Evolutionary conservation across 495 filamentous ascomycete species (phyloP).

Genomic region (Aeminium ludgeri): DNA sequence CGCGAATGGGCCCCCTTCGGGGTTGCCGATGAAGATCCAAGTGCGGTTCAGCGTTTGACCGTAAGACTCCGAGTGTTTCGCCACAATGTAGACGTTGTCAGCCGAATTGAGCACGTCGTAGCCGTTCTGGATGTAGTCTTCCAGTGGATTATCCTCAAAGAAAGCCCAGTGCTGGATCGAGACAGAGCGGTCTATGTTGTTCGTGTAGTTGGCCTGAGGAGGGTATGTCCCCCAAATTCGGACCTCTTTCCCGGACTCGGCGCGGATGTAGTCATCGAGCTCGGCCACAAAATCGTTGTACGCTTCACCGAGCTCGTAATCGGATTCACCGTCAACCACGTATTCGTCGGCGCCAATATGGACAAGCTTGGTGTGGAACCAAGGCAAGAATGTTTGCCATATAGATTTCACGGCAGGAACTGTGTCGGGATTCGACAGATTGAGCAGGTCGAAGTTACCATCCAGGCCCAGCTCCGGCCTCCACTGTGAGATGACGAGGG

Average conservation of each 20-base stretch:
- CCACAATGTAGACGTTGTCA: constrained; percentile 33
- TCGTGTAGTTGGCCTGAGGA: constrained; percentile 22
- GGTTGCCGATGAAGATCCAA: constrained; percentile 30
- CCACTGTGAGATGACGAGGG: constrained; percentile 35
- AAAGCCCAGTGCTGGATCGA: constrained; percentile 33
- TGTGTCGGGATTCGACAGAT: constrained; percentile 35
- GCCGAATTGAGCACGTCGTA: constrained; percentile 38
- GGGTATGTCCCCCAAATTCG: constrained; percentile 40
- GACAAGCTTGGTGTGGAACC: constrained; percentile 37
- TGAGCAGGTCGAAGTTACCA: constrained; percentile 30
- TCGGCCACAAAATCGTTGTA: constrained; percentile 35
- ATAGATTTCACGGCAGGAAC: constrained; percentile 35
- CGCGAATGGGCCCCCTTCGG: constrained; percentile 26
- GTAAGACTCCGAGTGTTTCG: constrained; percentile 32
- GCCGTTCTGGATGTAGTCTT: constrained; percentile 33
- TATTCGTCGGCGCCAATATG: constrained; percentile 40
- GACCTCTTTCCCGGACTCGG: constrained; percentile 27
- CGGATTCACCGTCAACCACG: constrained; percentile 15
- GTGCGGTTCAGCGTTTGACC: constrained; percentile 27
- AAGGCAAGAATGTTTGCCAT: constrained; percentile 34
- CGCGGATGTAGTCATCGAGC: constrained; percentile 28
- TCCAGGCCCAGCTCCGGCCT: constrained; percentile 33
- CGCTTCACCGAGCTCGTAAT: constrained; percentile 15
- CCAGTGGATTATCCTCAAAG: constrained; percentile 31
- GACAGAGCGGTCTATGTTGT: constrained; percentile 29